Base-by-base conservation (phyloP, 73 alveolate genomes). In the Effrenium voratum region DNA sequence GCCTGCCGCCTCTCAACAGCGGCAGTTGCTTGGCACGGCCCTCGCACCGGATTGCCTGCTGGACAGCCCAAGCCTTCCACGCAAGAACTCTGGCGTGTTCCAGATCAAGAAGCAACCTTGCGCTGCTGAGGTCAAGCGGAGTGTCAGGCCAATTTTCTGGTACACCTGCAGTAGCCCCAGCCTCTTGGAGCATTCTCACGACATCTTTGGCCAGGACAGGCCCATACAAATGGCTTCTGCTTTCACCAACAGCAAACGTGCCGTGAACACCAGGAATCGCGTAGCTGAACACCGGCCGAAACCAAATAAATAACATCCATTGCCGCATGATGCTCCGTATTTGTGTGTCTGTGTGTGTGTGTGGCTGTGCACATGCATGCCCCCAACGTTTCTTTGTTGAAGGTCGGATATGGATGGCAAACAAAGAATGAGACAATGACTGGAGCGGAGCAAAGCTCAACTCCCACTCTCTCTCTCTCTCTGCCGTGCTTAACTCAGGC, bases 281-380 rank as follows among this genome's bases (percentile, higher is more conserved):
- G 87, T 77, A 77, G 87, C 87, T 60, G 43, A 59, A 77, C 87
- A 41, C 87, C 43, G 87, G 87, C 38, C 63, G 43, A 77, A 77
- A 41, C 87, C 47, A 34, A 22, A 40, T 47, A 73, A 73, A 36
- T 30, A 36, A 30, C 5, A 36, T 63, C 77, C 38, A 36, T 0
- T 15, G 55, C 84, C 34, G 84, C n/a, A n/a, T n/a, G n/a, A n/a
- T n/a, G n/a, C n/a, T n/a, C n/a, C n/a, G n/a, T n/a, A n/a, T n/a
- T n/a, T n/a, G n/a, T n/a, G n/a, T n/a, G n/a, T n/a, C n/a, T n/a
- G n/a, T n/a, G n/a, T n/a, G n/a, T n/a, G n/a, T n/a, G n/a, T n/a
- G n/a, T n/a, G n/a, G n/a, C n/a, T n/a, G n/a, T n/a, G n/a, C n/a
- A n/a, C n/a, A n/a, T n/a, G n/a, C n/a, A n/a, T n/a, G n/a, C n/a